Conservation (phyloP, 176 grass and related monocot genomes). For the Lolium rigidum region DNA sequence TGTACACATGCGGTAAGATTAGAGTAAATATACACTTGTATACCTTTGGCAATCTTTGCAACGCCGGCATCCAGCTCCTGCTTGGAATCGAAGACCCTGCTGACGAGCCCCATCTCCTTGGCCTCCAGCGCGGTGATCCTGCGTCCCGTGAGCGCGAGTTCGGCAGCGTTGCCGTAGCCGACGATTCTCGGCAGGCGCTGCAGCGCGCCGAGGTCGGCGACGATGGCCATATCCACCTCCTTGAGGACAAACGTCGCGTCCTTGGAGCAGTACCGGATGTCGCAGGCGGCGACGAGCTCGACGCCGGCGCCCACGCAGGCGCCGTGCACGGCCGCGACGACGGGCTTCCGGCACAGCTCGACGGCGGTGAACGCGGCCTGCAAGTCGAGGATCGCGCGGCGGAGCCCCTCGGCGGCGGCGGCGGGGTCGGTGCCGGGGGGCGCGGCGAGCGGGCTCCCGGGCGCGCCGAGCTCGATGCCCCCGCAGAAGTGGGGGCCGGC, state of each 20-base stretch:
- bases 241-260: conserved; percentile 78
- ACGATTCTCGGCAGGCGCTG: conserved; percentile 72
- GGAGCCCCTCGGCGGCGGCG: conserved; percentile 50
- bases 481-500: conserved; percentile 77
- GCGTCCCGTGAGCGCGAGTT: conserved; percentile 73
- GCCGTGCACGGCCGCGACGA: conserved; percentile 77
- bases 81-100: conserved; percentile 68
- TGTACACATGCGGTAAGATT: neutral
- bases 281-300: conserved; percentile 67
- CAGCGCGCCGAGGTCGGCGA: conserved; percentile 79
- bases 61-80: conserved; percentile 62
- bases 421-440: conserved; percentile 38
- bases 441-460: conserved; percentile 41
- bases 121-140: conserved; percentile 74
- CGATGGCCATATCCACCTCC: conserved; percentile 91
- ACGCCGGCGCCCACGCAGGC: conserved; percentile 79
- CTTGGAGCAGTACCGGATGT: conserved; percentile 73
- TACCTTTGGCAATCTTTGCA: conserved; percentile 63
- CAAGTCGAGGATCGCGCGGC: conserved; percentile 60
- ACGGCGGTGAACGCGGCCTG: conserved; percentile 66
- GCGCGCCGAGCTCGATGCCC: conserved; percentile 72
- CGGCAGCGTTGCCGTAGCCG: conserved; percentile 66
- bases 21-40: neutral
- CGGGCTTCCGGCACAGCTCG: conserved; percentile 77
- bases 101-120: conserved; percentile 78